Evolutionary conservation across 345 rosid genomes (phyloP).

Genomic region (Melastoma malabathricum): DNA sequence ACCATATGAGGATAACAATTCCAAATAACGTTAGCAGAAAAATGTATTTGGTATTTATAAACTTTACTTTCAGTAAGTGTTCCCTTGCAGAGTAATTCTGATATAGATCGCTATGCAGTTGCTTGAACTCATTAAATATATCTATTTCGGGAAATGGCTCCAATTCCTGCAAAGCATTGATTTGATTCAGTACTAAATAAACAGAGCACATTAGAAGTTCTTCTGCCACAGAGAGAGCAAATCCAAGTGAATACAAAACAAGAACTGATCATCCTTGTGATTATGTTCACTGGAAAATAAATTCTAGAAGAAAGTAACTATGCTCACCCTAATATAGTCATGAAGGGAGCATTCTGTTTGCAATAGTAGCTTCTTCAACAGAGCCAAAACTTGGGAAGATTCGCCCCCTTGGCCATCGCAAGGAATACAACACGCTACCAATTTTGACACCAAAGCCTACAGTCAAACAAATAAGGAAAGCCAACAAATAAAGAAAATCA

Average conservation of each 20-base stretch:
- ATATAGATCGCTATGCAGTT: conserved; percentile 49
- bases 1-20: conserved; percentile 9
- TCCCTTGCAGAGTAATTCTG: conserved; percentile 53
- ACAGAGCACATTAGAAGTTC: conserved; percentile 1
- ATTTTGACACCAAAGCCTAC: conserved; percentile 89
- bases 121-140: conserved; percentile 41
- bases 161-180: conserved; percentile 39
- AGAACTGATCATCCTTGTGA: too few species aligned
- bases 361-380: conserved; percentile 55
- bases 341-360: conserved; percentile 49
- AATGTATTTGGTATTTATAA: conserved; percentile 3
- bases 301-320: background rate
- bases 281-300: background rate
- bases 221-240: background rate
- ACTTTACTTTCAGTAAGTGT: conserved; percentile 63
- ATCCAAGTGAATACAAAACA: background rate
- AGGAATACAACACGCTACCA: conserved; percentile 65
- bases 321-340: conserved; percentile 63
- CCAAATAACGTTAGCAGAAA: too few species aligned
- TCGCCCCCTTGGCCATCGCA: conserved; percentile 29
- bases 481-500: conserved; percentile 6
- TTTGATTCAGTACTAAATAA: background rate
- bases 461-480: too few species aligned
- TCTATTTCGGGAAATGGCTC: conserved; percentile 72
- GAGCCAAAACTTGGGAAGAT: conserved; percentile 40